Base-by-base conservation (phyloP, 495 filamentous ascomycete species). In the Aspergillus ostianus region DNA sequence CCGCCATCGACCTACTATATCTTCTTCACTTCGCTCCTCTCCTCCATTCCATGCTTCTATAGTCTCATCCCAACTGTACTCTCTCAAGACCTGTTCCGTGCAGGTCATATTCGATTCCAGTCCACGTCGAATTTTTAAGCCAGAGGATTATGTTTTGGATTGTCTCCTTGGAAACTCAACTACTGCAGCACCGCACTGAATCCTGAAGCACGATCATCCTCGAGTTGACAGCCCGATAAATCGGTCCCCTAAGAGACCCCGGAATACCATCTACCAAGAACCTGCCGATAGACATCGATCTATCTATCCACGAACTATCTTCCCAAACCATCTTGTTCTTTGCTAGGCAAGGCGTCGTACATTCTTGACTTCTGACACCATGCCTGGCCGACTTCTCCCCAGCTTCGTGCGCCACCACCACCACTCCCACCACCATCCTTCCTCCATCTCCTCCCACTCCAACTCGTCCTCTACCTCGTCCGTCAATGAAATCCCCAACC, bases 301-400 rank as follows among this genome's bases (percentile, higher is more conserved):
- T 26, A 41, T 41, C 36, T 41, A 41, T 41, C 36, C 12, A 13
- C 36, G 36, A 41, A 17, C 2, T 12, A 8, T 17, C 10, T 41
- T 41, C 36, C 2, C 13, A 41, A 41, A 15, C 36, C 6, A 15
- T 15, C 7, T 17, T 20, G 3, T 20, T 21, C 7, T 21, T 17
- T 49, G 19, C 47, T 26, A 49, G 47, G 47, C 18, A 30, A 23
- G 21, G 50, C 20, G 6, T 51, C 46, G 10, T 45, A 19, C 21
- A 51, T 26, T 45, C 46, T 52, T 58, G 17, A 44, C 29, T 19
- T 45, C 27, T 45, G 45, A 29, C 65, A 72, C 54, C 41, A 80
- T 80, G 77, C 77, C 77, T 54, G 77, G 77, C 68, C 77, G 77
- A 65, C 66, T 80, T 49, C 71, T 80, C 56, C 68, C 76, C 64